Base-by-base conservation (phyloP, 1,284 basidiomycete genomes). In the Somion occarium region DNA sequence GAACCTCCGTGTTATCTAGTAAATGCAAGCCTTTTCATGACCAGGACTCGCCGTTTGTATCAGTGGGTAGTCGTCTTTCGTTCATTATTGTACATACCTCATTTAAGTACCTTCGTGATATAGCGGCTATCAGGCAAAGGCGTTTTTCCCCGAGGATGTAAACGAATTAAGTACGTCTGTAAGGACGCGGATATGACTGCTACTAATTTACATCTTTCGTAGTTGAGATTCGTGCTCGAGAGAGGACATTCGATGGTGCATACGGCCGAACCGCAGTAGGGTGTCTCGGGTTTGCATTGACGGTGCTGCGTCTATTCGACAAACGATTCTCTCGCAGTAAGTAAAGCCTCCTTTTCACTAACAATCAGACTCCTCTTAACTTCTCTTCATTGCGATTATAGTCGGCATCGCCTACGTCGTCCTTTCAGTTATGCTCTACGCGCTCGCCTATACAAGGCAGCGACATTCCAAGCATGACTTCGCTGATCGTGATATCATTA, bases 161-260 rank as follows among this genome's bases (percentile, higher is more conserved):
- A 74, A 75, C 47, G 85, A 89, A 61, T 76, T 89, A 47, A 55
- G 64, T 64, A 42, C 38, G 59, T 50, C 41, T 45, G 5, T 15
- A 19, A 19, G 5, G 23, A 7, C 25, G 13, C 15, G 5, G 5
- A 3, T 11, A 12, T 25, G 7, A 39, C 48, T 30, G 3, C 27
- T 34, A 13, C 15, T 18, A 7, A 15, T 18, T 26, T 23, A 23
- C 13, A 13, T 20, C 5, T n/a, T 41, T 44, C 18, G 24, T 42
- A 66, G 79, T 83, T 12, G 88, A 92, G 64, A 68, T 91, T 20
- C 78, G 90, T 19, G 89, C 89, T 1, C 76, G 87, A 25, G 85
- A 88, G 58, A 74, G 90, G 42, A 92, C 89, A 0, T 91, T 91
- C 61, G 78, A 90, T 53, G 89, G 90, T 19, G 90, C 89, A 22